Evolutionary conservation across 768 basidiomycete genomes (phyloP).

Genomic region (Sarcomyxa edulis): DNA sequence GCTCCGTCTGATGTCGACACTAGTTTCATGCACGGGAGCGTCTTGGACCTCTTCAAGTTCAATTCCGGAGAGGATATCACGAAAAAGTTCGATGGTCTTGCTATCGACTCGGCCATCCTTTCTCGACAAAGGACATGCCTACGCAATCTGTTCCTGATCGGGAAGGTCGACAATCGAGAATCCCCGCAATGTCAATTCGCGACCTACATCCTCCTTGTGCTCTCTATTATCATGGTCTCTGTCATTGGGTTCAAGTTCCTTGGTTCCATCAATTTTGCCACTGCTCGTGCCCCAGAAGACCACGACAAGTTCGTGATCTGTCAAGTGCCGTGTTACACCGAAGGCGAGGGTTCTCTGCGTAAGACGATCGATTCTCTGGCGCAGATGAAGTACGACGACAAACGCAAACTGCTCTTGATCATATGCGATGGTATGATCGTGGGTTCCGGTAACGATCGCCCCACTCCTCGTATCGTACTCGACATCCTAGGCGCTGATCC

Average conservation of each 20-base stretch:
- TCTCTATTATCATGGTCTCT: conserved; percentile 89
- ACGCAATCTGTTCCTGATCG: conserved; percentile 89
- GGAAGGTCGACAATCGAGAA: conserved; percentile 88
- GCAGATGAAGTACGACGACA: conserved; percentile 95
- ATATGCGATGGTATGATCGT: conserved; percentile 99
- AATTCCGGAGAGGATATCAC: conserved; percentile 79
- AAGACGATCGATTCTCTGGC: conserved; percentile 92
- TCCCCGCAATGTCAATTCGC: conserved; percentile 91
- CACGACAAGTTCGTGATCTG: conserved; percentile 98
- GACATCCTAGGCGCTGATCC: conserved; percentile 95
- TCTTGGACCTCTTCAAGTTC: conserved; percentile 71
- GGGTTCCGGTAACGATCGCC: conserved; percentile 92
- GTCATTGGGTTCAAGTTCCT: conserved; percentile 97
- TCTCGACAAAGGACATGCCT: conserved; percentile 80
- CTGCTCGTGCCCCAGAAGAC: conserved; percentile 81
- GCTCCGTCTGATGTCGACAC: conserved; percentile 37
- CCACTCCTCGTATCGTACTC: conserved; percentile 93
- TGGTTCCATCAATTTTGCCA: conserved; percentile 80
- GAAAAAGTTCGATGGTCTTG: conserved; percentile 58
- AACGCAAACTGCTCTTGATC: conserved; percentile 88
- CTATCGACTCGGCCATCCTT: conserved; percentile 56
- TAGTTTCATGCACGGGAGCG: conserved; percentile 65
- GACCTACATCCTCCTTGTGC: conserved; percentile 82
- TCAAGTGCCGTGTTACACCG: conserved; percentile 98
- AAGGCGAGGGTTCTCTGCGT: conserved; percentile 82